A percentile compares a stretch with the other conserved stretches of the same genome.
These are phyloP conservation scores for Claviceps quebecensis DNA, from an alignment of 2,329 filamentous ascomycete genomes.

Conservation along the genomic window DNA sequence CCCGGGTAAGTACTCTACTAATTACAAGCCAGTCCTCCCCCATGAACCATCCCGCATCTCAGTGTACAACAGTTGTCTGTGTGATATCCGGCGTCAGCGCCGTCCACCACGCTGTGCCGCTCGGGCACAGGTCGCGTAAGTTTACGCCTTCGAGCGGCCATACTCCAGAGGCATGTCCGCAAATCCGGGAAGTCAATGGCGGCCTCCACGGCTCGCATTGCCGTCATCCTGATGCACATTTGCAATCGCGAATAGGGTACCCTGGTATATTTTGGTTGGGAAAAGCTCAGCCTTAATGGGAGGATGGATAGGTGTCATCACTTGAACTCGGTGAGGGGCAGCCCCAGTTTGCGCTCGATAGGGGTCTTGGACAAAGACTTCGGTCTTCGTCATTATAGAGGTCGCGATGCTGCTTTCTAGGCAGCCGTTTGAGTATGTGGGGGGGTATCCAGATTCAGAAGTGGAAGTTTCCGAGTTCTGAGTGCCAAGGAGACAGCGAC, in stretches of 20 bases:
- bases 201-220: no score
- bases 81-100: no score
- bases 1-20: no score
- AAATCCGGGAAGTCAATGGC: no score
- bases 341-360: conserved; percentile 4
- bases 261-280: neutral
- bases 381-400: conserved; percentile 6
- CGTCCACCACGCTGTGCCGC: no score
- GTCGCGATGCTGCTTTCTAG: neutral
- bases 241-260: neutral
- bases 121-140: no score
- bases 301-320: conserved; percentile 11
- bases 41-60: no score
- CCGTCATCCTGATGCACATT: neutral
- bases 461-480: neutral
- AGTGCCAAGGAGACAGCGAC: neutral
- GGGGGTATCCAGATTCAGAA: neutral
- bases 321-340: conserved; percentile 11
- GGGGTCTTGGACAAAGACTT: conserved; percentile 15
- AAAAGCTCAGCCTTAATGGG: conserved; percentile 7
- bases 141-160: no score
- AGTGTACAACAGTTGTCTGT: no score
- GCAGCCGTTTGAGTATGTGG: neutral
- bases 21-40: no score
- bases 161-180: no score